phyloP scores from a whole-genome alignment of 2,329 filamentous ascomycete species.

The Nemania sp. region DNA sequence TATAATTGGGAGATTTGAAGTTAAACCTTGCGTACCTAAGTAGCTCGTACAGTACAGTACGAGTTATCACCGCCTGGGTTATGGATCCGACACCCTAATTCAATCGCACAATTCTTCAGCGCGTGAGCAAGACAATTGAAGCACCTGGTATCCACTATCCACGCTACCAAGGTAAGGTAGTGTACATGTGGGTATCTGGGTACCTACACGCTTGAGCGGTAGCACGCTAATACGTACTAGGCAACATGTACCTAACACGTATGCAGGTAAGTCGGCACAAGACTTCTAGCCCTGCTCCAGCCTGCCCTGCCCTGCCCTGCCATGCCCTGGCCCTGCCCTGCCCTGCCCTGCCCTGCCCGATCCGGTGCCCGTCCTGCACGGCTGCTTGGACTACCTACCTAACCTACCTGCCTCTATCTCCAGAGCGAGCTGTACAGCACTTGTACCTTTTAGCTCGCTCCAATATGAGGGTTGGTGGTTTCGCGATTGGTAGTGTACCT shows the following conservation, averaged over 20 bases:
- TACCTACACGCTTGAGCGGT: not conserved
- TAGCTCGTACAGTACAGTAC: not conserved
- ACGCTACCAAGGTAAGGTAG: too few relatives aligned
- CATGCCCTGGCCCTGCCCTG: conserved; percentile 17
- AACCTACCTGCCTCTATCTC: too few relatives aligned
- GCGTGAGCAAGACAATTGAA: conserved; percentile 4
- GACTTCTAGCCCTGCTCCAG: conserved; percentile 20
- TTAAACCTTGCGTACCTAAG: too few relatives aligned
- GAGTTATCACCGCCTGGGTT: not conserved
- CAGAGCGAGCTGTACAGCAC: not conserved
- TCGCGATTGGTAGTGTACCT: too few relatives aligned
- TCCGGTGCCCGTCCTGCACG: conserved; percentile 11
- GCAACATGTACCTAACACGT: not conserved
- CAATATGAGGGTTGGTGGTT: conserved; percentile 11
- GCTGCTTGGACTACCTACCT: conserved; percentile 8
- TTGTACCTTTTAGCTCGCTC: conserved; percentile 11
- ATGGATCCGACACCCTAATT: not conserved
- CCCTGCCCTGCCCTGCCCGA: conserved; percentile 19
- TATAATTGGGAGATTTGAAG: too few relatives aligned
- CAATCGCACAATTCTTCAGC: conserved; percentile 12
- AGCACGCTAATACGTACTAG: not conserved
- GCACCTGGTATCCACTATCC: not conserved
- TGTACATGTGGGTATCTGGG: too few relatives aligned
- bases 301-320: conserved; percentile 21
- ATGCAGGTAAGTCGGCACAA: conserved; percentile 1